phyloP scores from a whole-genome alignment of 2,329 filamentous ascomycete species.

The Cercospora citrullina region DNA sequence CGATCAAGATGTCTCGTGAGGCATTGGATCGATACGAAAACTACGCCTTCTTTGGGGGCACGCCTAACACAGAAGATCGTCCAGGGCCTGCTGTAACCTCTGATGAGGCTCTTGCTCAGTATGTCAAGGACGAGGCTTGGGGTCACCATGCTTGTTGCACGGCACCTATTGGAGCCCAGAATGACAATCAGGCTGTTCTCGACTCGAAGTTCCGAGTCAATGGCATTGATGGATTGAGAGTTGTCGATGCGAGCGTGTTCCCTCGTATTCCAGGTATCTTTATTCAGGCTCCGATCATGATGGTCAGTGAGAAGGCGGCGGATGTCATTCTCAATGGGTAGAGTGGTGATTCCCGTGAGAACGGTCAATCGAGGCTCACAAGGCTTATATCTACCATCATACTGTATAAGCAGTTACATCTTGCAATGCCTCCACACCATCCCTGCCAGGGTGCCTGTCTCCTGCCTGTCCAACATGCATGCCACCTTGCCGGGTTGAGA shows the following conservation, averaged over 20 bases:
- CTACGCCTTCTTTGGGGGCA: slow-evolving; percentile 18
- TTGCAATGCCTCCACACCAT: neutral
- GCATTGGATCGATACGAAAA: slow-evolving; percentile 18
- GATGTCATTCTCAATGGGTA: slow-evolving; percentile 51
- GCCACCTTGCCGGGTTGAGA: neutral
- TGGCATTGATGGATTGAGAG: slow-evolving; percentile 20
- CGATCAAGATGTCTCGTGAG: slow-evolving; percentile 32
- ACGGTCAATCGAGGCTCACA: neutral
- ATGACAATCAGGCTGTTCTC: slow-evolving; percentile 23
- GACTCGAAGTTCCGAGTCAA: slow-evolving; percentile 22
- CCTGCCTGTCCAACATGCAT: neutral
- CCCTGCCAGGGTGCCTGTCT: neutral
- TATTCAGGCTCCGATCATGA: slow-evolving; percentile 55
- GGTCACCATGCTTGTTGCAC: slow-evolving; percentile 60
- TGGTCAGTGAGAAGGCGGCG: slow-evolving; percentile 62
- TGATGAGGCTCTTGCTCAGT: slow-evolving; percentile 49
- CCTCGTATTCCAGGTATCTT: slow-evolving; percentile 58
- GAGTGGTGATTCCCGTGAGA: neutral
- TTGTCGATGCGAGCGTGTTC: slow-evolving; percentile 43
- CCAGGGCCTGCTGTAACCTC: slow-evolving; percentile 45
- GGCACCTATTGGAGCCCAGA: slow-evolving; percentile 52
- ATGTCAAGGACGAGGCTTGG: slow-evolving; percentile 48
- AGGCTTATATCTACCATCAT: neutral
- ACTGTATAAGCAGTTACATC: neutral
- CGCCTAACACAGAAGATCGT: slow-evolving; percentile 39